Base-by-base conservation (phyloP, 495 filamentous ascomycete species). In the Pseudotulostoma volvatum region DNA sequence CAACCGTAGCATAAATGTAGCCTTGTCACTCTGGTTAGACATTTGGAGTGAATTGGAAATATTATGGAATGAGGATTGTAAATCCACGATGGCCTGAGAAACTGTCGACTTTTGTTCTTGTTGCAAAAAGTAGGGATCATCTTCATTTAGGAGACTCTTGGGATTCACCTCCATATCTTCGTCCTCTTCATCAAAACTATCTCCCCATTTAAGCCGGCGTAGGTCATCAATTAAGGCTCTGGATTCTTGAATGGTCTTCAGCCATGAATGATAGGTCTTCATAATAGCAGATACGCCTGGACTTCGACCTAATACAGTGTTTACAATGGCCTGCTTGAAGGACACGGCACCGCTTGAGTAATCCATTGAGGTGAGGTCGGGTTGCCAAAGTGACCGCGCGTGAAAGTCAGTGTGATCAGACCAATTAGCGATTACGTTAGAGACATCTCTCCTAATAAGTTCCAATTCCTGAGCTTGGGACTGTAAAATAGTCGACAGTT, bases 111-210 rank as follows among this genome's bases (percentile, higher is more conserved):
- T 54, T 0, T 93, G 67, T 20, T 71, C 64, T 17, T 77, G 62
- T 31, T 73, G 70, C 9, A 94, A 50, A 17, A 69, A 44, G 28
- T 64, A 52, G 1, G 84, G 78, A 50, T 96, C 90, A 18, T 87
- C 72, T 21, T 73, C 68, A 49, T 74, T 80, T 20, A 93, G 63
- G 9, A 75, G 56, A 2, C 63, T 61, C 19, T 79, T 69, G 25
- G 77, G 60, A 41, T 87, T 76, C 23, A 79, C 67, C 1, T 78
- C 73, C 25, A 79, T 72, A 32, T 86, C 77, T 31, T 87, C 83
- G 28, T 81, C 78, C 11, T 75, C 68, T 18, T 74, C 71, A 20
- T 90, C 78, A 9, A 84, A 57, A 21, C 84, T 72, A 40, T 87
- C 80, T 16, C 80, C 75, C 80, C 85, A 93, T 39, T 70, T 71